Evolutionary conservation across 2,329 filamentous ascomycete genomes (phyloP).

Genomic region (Scolecobasidium constrictum): DNA sequence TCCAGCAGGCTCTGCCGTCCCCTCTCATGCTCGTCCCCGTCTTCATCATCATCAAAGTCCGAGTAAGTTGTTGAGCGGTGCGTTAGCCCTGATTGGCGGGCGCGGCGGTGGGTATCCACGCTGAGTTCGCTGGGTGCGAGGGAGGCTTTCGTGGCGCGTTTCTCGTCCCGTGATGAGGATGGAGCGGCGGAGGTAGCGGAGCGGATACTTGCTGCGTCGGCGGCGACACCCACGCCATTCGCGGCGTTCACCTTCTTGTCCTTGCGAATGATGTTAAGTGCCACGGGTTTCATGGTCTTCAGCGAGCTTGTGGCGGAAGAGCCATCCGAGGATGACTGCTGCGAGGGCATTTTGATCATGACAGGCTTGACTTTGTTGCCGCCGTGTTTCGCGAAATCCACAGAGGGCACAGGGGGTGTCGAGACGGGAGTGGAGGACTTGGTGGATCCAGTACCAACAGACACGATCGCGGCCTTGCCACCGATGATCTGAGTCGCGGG

Average conservation of each 20-base stretch:
- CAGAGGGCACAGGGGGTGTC: conserved; percentile 61
- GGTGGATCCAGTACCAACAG: conserved; percentile 59
- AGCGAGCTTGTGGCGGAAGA: conserved; percentile 2
- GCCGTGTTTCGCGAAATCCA: conserved; percentile 43
- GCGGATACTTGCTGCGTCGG: neutral
- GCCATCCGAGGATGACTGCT: conserved; percentile 4
- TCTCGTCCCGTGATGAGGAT: neutral
- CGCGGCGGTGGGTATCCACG: conserved; percentile 5
- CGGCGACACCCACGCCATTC: neutral
- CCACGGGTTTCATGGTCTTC: conserved; percentile 8
- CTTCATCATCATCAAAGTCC: conserved; percentile 17
- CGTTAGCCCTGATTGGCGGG: conserved; percentile 15
- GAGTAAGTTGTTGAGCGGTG: conserved; percentile 9
- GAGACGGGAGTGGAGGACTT: conserved; percentile 36
- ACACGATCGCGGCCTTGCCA: conserved; percentile 85
- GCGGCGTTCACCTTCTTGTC: conserved; percentile 6
- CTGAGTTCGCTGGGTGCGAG: neutral
- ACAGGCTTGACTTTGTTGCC: conserved; percentile 23
- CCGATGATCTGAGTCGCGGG: conserved; percentile 80
- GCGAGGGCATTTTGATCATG: conserved; percentile 31
- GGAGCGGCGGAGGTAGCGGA: neutral
- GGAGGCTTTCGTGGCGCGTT: conserved; percentile 3
- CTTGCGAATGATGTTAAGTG: conserved; percentile 7
- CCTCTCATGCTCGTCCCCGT: conserved; percentile 19
- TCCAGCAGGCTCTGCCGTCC: conserved; percentile 17